phyloP scores from a whole-genome alignment of 164 flowering plant species.

The Chloranthus sessilifolius region DNA sequence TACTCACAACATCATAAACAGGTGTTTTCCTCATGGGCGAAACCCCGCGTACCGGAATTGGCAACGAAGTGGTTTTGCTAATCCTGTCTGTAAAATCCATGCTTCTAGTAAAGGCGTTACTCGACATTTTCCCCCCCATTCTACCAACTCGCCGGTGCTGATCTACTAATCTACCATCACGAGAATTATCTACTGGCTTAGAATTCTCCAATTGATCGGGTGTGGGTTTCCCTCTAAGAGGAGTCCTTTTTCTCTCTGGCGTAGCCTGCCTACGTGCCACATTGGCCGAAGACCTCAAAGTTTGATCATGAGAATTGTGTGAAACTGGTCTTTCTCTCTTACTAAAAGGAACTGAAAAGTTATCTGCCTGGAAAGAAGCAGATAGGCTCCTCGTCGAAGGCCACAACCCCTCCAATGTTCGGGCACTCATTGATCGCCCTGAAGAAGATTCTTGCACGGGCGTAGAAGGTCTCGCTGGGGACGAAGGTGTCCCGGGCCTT shows the following conservation, averaged over 20 bases:
- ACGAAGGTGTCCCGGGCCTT: constrained; percentile 71
- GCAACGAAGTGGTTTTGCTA: constrained; percentile 21
- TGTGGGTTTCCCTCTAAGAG: constrained; percentile 66
- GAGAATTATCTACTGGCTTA: constrained; percentile 60
- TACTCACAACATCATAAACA: constrained; percentile 26
- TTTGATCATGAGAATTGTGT: constrained; percentile 40
- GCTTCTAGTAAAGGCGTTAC: constrained; percentile 36
- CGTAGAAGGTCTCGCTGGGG: constrained; percentile 55
- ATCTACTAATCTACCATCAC: constrained; percentile 47
- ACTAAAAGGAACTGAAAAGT: constrained; percentile 55
- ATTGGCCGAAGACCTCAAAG: constrained; percentile 69
- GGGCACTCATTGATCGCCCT: constrained; percentile 32
- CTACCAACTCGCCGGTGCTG: constrained; percentile 86
- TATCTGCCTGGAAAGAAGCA: constrained; percentile 85
- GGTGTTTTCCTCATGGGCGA: constrained; percentile 48
- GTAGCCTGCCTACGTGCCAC: constrained; percentile 50
- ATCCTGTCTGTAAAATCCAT: constrained; percentile 51
- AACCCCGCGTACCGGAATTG: constrained; percentile 32
- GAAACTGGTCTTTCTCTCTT: constrained; percentile 70
- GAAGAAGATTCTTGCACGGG: constrained; percentile 52
- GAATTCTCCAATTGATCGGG: constrained; percentile 79
- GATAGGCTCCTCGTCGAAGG: constrained; percentile 89
- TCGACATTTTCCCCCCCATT: constrained; percentile 49
- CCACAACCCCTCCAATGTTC: constrained; percentile 70
- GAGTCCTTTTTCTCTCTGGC: constrained; percentile 84